Conservation (phyloP, 345 rosid genomes). For the Heritiera littoralis region DNA sequence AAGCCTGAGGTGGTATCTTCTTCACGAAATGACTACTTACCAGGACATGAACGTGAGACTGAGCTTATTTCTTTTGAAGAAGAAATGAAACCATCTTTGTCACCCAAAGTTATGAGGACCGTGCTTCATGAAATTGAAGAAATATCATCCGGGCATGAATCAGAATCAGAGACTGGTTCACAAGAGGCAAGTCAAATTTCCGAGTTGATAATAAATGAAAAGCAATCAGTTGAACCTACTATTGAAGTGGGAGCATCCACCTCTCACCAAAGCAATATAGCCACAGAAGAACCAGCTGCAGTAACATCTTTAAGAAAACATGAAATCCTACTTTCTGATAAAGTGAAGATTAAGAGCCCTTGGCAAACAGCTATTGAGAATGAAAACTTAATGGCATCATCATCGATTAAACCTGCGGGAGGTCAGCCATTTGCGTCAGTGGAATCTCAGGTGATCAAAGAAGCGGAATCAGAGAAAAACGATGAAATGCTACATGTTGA, state of each 20-base stretch:
- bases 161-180: slow-evolving; percentile 8
- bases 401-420: too few relatives aligned
- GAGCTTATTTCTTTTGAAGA: slow-evolving; percentile 11
- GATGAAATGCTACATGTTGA: not conserved
- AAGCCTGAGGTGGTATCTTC: slow-evolving; percentile 7
- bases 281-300: not conserved
- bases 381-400: too few relatives aligned
- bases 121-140: slow-evolving; percentile 7
- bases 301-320: slow-evolving; percentile 1
- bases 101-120: not conserved
- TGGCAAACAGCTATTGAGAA: too few relatives aligned
- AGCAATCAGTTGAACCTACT: slow-evolving; percentile 8
- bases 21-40: not conserved
- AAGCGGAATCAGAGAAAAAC: too few relatives aligned
- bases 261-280: not conserved
- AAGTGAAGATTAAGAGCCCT: not conserved
- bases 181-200: not conserved
- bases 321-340: not conserved
- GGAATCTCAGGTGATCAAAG: too few relatives aligned
- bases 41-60: not conserved
- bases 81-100: not conserved
- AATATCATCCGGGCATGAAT: not conserved
- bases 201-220: not conserved
- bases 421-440: too few relatives aligned
- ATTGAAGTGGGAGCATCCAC: not conserved